Evolutionary conservation across 352 stramenopile genomes (phyloP), one percentile per base, ranked within the genome.

Genomic region (Pythium oligandrum): DNA sequence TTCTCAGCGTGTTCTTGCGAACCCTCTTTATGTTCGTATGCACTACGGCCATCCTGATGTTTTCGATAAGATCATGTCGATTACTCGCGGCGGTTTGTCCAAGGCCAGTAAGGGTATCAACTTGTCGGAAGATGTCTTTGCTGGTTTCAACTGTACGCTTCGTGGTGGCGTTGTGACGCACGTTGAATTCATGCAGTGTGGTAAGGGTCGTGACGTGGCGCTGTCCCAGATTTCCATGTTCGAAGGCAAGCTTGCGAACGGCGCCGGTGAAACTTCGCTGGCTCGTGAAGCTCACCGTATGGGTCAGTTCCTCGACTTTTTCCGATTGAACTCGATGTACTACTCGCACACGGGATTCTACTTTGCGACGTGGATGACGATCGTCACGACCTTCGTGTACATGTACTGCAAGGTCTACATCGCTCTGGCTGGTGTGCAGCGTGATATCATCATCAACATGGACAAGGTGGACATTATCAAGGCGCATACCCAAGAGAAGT

Each of bases 281-380:
- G 66, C 83, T 3, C 83, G 83, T 54, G 83, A 93, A 51, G 81
- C 81, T 12, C 82, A 93, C 48, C 83, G 83, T 42, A 90, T 93
- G 83, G 83, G 83, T 30, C 78, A 88, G 57, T 91, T 91, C 50
- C 68, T 93, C 61, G 83, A 93, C 49, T 93, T 93, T 50, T 93
- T 89, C 75, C 83, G 82, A 3, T 47, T 93, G 33, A 90, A 89
- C 57, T 90, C 80, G 52, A 90, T 93, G 80, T 93, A 88, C 61
- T 93, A 93, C 64, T 88, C 80, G 43, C 82, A 93, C 73, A 93
- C 79, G 39, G 82, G 82, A 2, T 93, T 93, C 65, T 93, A 90
- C 68, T 90, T 86, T 50, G 80, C 79, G 1, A 93, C 80, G 51
- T 90, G 80, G 80, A 88, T 93, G 80, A 93, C 82, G 8, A 90